Conservation (phyloP, 2,329 filamentous ascomycete genomes). For the Escovopsis sp. region DNA sequence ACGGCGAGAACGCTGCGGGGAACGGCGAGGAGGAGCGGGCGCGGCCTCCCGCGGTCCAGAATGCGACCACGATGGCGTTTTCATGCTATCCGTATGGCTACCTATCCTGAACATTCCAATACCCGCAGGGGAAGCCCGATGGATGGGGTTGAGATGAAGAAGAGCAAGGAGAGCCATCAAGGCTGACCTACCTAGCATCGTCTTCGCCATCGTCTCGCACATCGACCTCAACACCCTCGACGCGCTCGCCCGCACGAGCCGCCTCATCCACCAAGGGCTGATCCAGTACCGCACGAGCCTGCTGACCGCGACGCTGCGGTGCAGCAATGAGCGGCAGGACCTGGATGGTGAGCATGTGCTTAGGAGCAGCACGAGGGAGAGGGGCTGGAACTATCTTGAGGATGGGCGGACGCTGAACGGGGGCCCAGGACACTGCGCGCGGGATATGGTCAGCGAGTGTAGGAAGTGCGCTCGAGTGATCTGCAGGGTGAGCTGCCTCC, state of each 20-base stretch:
- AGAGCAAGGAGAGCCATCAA: not conserved
- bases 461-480: slow-evolving; percentile 62
- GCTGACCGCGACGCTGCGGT: slow-evolving; percentile 61
- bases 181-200: slow-evolving; percentile 44
- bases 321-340: slow-evolving; percentile 52
- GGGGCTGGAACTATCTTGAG: slow-evolving; percentile 46
- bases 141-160: no score
- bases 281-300: slow-evolving; percentile 65
- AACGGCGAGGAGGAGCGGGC: not conserved
- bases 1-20: not conserved
- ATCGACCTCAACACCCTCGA: slow-evolving; percentile 83
- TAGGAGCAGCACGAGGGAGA: slow-evolving; percentile 36
- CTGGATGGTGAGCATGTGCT: slow-evolving; percentile 41
- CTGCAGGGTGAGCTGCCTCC: slow-evolving; percentile 52
- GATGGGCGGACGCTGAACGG: slow-evolving; percentile 40
- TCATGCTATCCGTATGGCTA: slow-evolving; percentile 21
- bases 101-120: not conserved
- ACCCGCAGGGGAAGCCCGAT: not conserved
- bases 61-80: slow-evolving; percentile 16
- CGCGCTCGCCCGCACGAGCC: slow-evolving; percentile 68
- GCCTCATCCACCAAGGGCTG: slow-evolving; percentile 61
- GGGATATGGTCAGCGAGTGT: slow-evolving; percentile 77
- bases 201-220: slow-evolving; percentile 56
- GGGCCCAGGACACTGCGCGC: slow-evolving; percentile 65
- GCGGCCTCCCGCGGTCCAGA: slow-evolving; percentile 3